Evolutionary conservation across 805 yeast species (phyloP).

Genomic region (Saturnispora ahearnii): DNA sequence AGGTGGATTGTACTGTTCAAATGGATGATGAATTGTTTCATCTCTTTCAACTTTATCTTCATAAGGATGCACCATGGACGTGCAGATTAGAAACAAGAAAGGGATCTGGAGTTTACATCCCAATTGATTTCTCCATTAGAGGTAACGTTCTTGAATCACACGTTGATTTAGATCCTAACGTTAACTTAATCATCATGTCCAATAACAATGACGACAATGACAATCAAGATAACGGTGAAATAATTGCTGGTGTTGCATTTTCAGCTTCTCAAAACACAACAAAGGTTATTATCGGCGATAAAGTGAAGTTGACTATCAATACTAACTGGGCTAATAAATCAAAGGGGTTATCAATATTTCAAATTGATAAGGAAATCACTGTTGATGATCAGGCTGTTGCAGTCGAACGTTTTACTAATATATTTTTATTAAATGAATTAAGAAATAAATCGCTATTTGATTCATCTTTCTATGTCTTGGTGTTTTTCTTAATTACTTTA

Average conservation of each 20-base stretch:
- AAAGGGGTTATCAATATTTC: not conserved
- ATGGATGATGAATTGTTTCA: slow-evolving; percentile 62
- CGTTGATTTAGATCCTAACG: slow-evolving; percentile 50
- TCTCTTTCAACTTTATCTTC: slow-evolving; percentile 64
- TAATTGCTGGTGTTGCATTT: slow-evolving; percentile 50
- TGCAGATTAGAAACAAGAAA: slow-evolving; percentile 51
- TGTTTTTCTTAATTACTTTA: slow-evolving; percentile 4
- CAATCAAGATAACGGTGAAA: slow-evolving; percentile 16
- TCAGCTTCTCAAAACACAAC: slow-evolving; percentile 54
- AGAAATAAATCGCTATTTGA: slow-evolving; percentile 3
- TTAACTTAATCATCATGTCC: slow-evolving; percentile 37
- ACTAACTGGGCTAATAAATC: slow-evolving; percentile 40
- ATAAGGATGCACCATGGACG: slow-evolving; percentile 68
- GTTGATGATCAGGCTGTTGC: not conserved
- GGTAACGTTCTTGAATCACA: slow-evolving; percentile 63
- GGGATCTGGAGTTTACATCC: slow-evolving; percentile 39
- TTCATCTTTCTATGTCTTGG: not conserved
- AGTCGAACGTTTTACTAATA: slow-evolving; percentile 6
- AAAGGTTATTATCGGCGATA: slow-evolving; percentile 58
- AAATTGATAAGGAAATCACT: not conserved
- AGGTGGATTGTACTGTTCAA: slow-evolving; percentile 49
- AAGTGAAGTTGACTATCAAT: slow-evolving; percentile 46
- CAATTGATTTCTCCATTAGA: slow-evolving; percentile 53
- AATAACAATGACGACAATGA: slow-evolving; percentile 6
- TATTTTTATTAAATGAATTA: not conserved